phyloP scores from a whole-genome alignment of 768 basidiomycete species.

The Paxillus involutus region DNA sequence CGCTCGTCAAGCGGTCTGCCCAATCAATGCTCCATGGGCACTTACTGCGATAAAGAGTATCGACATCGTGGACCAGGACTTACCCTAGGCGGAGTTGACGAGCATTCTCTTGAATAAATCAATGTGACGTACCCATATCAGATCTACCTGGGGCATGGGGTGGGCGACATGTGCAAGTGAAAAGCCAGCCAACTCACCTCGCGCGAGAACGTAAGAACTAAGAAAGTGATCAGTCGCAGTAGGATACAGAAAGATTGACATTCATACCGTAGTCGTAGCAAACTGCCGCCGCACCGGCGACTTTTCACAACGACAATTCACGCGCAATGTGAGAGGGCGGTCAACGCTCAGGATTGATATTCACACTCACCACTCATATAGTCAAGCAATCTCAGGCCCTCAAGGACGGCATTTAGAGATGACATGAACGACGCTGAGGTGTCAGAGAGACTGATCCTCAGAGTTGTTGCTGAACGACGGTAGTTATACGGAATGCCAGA shows the following conservation, averaged over 20 bases:
- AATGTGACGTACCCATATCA: conserved; percentile 12
- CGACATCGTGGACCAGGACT: conserved; percentile 8
- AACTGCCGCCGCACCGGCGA: neutral
- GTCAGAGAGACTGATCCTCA: neutral
- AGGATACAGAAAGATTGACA: neutral
- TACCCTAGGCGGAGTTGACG: conserved; percentile 3
- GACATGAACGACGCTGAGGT: neutral
- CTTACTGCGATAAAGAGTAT: conserved; percentile 12
- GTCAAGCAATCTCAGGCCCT: neutral
- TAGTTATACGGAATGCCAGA: neutral
- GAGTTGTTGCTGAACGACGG: neutral
- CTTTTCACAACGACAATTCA: neutral
- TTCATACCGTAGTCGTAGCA: conserved; percentile 11
- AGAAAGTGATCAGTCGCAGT: neutral
- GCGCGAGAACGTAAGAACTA: conserved; percentile 7
- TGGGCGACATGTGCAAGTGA: neutral
- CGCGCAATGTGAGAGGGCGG: neutral
- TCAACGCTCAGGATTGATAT: neutral
- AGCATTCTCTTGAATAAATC: neutral
- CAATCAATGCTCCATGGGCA: too few relatives aligned
- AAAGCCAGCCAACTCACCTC: neutral
- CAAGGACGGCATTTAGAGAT: neutral
- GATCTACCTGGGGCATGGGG: neutral
- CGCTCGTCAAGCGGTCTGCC: neutral
- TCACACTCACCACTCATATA: neutral